Conservation (phyloP, 228 moss, liverwort and hornwort species). For the Sphagnum fallax region DNA sequence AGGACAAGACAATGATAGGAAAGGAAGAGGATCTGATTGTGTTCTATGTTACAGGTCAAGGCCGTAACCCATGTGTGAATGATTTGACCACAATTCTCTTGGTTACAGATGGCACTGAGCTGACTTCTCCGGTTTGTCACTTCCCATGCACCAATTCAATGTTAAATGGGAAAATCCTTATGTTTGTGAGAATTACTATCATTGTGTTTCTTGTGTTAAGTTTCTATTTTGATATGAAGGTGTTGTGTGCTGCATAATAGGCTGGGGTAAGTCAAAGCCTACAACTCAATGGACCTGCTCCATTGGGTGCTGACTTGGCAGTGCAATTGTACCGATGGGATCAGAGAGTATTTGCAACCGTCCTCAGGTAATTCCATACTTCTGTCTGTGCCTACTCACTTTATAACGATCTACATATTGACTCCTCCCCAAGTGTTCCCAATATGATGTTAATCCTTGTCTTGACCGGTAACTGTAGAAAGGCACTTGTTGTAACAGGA, state of each 20-base stretch:
- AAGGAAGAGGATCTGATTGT: neutral
- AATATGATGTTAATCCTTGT: no score
- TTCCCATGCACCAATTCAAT: neutral
- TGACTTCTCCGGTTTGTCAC: conserved; percentile 75
- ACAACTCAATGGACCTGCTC: conserved; percentile 49
- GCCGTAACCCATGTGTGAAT: conserved; percentile 82
- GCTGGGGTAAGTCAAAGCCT: conserved; percentile 81
- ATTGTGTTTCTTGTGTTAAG: no score
- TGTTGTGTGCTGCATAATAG: conserved; percentile 20
- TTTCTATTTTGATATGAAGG: no score
- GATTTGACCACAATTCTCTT: conserved; percentile 96
- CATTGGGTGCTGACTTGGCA: conserved; percentile 78
- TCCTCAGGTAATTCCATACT: conserved; percentile 50
- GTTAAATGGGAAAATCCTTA: neutral
- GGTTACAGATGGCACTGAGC: conserved; percentile 96
- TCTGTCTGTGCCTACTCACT: neutral
- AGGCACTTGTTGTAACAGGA: conserved; percentile 28
- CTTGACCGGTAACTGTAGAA: no score
- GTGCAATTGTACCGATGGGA: conserved; percentile 83
- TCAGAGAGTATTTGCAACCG: conserved; percentile 95
- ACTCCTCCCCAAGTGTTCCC: no score
- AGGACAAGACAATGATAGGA: neutral
- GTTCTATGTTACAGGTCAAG: conserved; percentile 63
- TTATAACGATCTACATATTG: no score
- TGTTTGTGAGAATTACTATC: neutral